Conservation (phyloP, 805 yeast genomes). For the Starmera pachycereana region DNA sequence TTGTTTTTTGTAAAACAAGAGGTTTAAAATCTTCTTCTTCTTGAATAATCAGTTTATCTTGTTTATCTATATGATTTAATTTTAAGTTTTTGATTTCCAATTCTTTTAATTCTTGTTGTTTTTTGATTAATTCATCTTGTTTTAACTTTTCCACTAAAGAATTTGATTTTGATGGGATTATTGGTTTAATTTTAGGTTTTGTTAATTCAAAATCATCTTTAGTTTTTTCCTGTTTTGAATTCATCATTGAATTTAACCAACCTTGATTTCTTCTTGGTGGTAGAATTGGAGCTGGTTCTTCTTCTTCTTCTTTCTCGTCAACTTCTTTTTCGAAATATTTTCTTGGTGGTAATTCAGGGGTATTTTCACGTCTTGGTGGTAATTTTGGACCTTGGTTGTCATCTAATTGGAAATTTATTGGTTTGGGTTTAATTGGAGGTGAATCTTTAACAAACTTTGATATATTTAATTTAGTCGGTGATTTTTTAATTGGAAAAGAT, state of each 20-base stretch:
- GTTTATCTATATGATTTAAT: constrained; percentile 5
- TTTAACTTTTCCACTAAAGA: constrained; percentile 24
- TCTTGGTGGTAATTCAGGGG: not conserved
- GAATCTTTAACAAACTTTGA: not conserved
- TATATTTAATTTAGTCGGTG: constrained; percentile 12
- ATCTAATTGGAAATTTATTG: not conserved
- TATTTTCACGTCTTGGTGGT: not conserved
- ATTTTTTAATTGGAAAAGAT: constrained; percentile 8
- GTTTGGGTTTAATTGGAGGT: constrained; percentile 1
- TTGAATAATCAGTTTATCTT: not conserved
- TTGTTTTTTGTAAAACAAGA: constrained; percentile 10
- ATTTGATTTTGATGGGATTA: constrained; percentile 17
- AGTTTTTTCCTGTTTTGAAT: not conserved
- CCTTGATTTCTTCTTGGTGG: not conserved
- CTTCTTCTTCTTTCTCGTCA: too few relatives aligned
- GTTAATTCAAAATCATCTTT: not conserved
- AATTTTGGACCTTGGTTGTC: not conserved
- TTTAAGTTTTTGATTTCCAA: constrained; percentile 8
- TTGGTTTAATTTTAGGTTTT: constrained; percentile 22
- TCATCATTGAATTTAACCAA: constrained; percentile 2
- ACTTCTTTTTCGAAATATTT: not conserved
- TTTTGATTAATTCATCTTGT: constrained; percentile 2
- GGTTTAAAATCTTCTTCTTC: constrained; percentile 3
- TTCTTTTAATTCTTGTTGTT: constrained; percentile 2
- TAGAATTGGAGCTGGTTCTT: too few relatives aligned